Conservation (phyloP, 2,329 filamentous ascomycete genomes). For the Ophiocordyceps sinensis region DNA sequence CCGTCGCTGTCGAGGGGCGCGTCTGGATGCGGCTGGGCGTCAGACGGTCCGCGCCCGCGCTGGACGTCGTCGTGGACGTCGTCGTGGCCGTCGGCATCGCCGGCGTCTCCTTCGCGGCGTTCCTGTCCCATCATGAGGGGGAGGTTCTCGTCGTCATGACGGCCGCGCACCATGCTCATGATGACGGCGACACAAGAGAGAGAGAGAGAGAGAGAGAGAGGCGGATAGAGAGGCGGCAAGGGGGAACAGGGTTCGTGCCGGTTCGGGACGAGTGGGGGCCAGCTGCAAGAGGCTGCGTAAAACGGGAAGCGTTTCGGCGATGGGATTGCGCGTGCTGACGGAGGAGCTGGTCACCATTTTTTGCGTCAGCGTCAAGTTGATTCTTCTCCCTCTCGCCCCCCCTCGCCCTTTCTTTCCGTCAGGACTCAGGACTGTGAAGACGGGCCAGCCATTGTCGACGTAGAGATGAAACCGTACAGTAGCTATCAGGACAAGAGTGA, state of each 20-base stretch:
- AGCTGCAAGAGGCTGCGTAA: not conserved
- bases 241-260: not conserved
- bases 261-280: not conserved
- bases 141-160: conserved; percentile 19
- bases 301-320: not conserved
- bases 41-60: conserved; percentile 4
- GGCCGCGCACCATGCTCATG: conserved; percentile 15
- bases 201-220: not conserved
- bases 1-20: conserved; percentile 21
- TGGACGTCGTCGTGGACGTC: not conserved
- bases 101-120: conserved; percentile 13
- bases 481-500: too few relatives aligned
- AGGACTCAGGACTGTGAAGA: too few relatives aligned
- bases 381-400: too few relatives aligned
- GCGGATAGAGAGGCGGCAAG: too few relatives aligned
- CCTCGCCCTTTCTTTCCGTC: too few relatives aligned
- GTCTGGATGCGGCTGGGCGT: conserved; percentile 22
- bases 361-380: too few relatives aligned
- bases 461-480: too few relatives aligned
- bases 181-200: not conserved
- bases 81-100: conserved; percentile 7
- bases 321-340: too few relatives aligned
- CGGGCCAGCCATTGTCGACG: too few relatives aligned
- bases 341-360: too few relatives aligned
- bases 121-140: conserved; percentile 24